phyloP scores from a whole-genome alignment of 768 basidiomycete genomes.

The Mrakia frigida region DNA sequence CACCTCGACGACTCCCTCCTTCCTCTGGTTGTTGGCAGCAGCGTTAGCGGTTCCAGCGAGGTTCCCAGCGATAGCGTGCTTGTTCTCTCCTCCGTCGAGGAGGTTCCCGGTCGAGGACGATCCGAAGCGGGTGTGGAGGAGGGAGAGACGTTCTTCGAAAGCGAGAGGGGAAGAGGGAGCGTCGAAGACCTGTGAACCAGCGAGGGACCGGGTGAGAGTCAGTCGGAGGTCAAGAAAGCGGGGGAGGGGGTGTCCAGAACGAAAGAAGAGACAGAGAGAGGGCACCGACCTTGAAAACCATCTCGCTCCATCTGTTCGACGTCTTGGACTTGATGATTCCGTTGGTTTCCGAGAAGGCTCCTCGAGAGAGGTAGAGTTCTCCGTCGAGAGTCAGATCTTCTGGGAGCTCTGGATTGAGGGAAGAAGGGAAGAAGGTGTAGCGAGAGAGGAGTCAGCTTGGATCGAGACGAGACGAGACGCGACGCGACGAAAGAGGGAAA shows the following conservation, averaged over 20 bases:
- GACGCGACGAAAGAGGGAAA: no score
- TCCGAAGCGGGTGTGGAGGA: not conserved
- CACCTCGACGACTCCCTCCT: not conserved
- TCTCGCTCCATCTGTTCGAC: not conserved
- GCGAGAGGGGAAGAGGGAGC: not conserved
- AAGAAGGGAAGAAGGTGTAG: no score
- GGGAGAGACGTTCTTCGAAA: conserved; percentile 7
- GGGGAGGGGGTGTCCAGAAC: no score
- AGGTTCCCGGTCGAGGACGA: not conserved
- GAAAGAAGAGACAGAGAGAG: not conserved
- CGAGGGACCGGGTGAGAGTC: not conserved
- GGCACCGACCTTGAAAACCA: not conserved
- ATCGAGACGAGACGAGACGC: not conserved
- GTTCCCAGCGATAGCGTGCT: not conserved
- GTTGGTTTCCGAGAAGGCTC: not conserved
- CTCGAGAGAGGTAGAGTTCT: not conserved
- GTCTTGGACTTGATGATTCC: not conserved
- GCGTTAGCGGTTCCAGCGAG: not conserved
- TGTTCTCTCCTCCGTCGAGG: not conserved
- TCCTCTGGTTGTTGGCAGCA: not conserved
- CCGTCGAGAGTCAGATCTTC: not conserved
- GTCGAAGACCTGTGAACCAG: not conserved
- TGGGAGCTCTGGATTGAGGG: not conserved
- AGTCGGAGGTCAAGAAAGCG: no score
- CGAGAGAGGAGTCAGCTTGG: no score